phyloP scores from a whole-genome alignment of 768 basidiomycete genomes.

The Tylopilus vinaceipallidus region DNA sequence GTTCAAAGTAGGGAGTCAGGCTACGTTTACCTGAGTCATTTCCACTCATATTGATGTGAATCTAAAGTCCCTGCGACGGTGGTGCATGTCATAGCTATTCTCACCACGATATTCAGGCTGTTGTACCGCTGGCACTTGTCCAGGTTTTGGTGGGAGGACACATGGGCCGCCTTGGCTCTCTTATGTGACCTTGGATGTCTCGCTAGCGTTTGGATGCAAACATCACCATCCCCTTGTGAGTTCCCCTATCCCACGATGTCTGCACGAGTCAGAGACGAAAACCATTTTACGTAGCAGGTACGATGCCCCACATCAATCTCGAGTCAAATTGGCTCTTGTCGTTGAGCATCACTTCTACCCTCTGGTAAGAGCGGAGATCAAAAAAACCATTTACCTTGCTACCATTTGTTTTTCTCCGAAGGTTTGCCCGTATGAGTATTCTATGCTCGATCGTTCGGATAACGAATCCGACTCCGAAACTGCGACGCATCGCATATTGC shows the following conservation, averaged over 20 bases:
- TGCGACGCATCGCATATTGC: constrained; percentile 14
- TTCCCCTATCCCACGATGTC: not conserved
- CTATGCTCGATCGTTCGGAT: constrained; percentile 26
- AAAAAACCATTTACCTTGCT: not conserved
- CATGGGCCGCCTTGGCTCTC: constrained; percentile 26
- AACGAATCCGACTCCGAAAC: constrained; percentile 8
- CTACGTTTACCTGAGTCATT: not conserved
- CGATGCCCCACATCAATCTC: not conserved
- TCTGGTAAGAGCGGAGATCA: constrained; percentile 19
- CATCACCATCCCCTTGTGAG: constrained; percentile 3
- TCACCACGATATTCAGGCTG: constrained; percentile 18
- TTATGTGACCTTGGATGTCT: constrained; percentile 21
- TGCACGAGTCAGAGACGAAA: not conserved
- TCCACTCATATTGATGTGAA: not conserved
- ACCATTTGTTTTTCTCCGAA: constrained; percentile 1
- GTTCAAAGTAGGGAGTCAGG: constrained; percentile 12
- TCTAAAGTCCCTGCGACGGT: constrained; percentile 16
- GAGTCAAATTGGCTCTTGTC: constrained; percentile 19
- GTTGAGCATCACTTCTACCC: constrained; percentile 13
- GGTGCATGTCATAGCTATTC: constrained; percentile 18
- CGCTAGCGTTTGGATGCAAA: constrained; percentile 18
- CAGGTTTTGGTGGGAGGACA: constrained; percentile 28
- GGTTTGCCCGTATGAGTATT: constrained; percentile 30
- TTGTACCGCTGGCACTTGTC: constrained; percentile 20
- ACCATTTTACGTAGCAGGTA: not conserved